phyloP scores from a whole-genome alignment of 106 monocot genomes.

The Dendrobium catenatum region DNA sequence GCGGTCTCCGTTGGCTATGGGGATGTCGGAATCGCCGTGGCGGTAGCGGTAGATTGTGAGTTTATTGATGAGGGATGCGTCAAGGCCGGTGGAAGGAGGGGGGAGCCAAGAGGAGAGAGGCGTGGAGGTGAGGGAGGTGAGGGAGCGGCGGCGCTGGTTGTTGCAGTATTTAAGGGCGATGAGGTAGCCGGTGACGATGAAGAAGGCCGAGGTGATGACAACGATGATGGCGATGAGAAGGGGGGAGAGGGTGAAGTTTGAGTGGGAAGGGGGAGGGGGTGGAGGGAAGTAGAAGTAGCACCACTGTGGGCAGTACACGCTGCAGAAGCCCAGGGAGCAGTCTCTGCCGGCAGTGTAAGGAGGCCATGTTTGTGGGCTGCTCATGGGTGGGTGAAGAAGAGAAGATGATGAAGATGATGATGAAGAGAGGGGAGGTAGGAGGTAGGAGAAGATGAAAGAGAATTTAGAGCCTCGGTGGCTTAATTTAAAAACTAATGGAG shows the following conservation, averaged over 20 bases:
- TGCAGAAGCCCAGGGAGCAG: conserved; percentile 80
- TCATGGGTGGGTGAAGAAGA: not conserved
- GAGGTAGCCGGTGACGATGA: conserved; percentile 66
- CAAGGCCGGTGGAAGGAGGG: conserved; percentile 44
- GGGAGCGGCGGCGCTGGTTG: conserved; percentile 3
- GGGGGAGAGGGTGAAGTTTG: conserved; percentile 48
- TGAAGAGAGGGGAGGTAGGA: not conserved
- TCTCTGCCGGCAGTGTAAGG: conserved; percentile 49
- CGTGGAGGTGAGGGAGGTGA: not conserved
- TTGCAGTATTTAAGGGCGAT: conserved; percentile 62
- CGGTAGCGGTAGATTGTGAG: conserved; percentile 56
- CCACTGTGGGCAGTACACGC: conserved; percentile 76
- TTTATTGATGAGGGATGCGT: conserved; percentile 44
- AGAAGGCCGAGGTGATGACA: conserved; percentile 55
- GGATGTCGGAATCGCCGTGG: conserved; percentile 27
- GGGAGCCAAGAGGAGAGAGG: not conserved
- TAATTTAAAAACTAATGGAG: not conserved
- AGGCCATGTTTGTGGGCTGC: conserved; percentile 28
- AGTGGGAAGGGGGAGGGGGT: conserved; percentile 31
- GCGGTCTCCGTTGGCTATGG: conserved; percentile 22
- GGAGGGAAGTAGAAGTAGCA: conserved; percentile 60
- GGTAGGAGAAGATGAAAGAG: not conserved
- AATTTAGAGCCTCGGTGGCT: not conserved
- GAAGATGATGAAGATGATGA: not conserved
- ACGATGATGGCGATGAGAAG: conserved; percentile 86